Evolutionary conservation across 768 basidiomycete genomes (phyloP), one percentile per base, ranked within the genome.

Genomic region (Naganishia friedmannii): DNA sequence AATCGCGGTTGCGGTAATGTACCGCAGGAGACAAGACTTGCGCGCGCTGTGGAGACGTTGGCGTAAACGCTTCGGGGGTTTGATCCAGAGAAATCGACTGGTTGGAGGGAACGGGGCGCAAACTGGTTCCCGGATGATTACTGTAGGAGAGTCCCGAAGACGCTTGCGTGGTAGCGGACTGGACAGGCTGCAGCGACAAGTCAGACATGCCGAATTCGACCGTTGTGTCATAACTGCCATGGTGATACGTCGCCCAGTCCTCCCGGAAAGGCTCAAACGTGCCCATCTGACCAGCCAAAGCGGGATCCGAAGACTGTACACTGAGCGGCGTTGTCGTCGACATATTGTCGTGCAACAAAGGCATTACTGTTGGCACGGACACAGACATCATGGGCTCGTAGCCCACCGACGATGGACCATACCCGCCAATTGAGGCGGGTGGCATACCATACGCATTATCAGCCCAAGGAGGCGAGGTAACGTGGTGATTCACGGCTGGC

Each of bases 1-100:
- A 76, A 42, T 80, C 77, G 31, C 72, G 65, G 26, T 54, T 46
- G 8, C 60, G 60, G 34, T 63, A 26, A 12, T 26, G 42, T n/a
- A 63, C 60, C 23, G 60, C 60, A 34, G 60, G 60, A 2, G 60
- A 63, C 10, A 63, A 45, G 9, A 63, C 39, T 10, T 42, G 39
- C 21, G 39, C 7, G 3, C 60, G 60, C 26, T 63, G 60, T 21
- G 60, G 60, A 13, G 60, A 63, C n/a, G 39, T 63, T 17, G 60
- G 60, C 37, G 28, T 45, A 42, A 28, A 63, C 17, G 15, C 42
- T 19, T 63, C 60, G 31, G 28, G 7, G n/a, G 19, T 45, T 15
- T 63, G 39, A 12, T 63, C 60, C 9, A 55, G 28, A 42, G 37
- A 7, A 46, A 46, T 63, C 4, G 60, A 63, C 19, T 63, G 60